Evolutionary conservation across 495 filamentous ascomycete species (phyloP).

Genomic region (Penicillium daleae): DNA sequence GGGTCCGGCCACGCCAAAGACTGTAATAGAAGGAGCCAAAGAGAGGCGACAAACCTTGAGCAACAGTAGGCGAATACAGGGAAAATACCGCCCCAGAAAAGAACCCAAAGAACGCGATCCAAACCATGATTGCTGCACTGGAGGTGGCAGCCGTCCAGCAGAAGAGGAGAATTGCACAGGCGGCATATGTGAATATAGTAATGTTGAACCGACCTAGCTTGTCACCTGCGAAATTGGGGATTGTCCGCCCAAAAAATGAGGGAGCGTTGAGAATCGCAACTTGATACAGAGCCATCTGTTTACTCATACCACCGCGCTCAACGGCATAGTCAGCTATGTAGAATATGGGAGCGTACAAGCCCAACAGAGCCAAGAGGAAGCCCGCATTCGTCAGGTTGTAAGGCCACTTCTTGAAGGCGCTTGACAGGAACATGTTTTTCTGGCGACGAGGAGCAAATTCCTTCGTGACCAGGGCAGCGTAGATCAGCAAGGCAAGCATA

Average conservation of each 20-base stretch:
- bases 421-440: conserved; percentile 10
- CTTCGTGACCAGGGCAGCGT: conserved; percentile 8
- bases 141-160: not conserved
- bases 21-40: not conserved
- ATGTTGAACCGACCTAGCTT: not conserved
- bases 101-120: not conserved
- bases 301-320: not conserved
- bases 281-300: not conserved
- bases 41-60: not conserved
- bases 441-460: conserved; percentile 6
- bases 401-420: conserved; percentile 7
- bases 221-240: not conserved
- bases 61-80: not conserved
- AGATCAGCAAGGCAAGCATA: conserved; percentile 29
- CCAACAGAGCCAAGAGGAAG: not conserved
- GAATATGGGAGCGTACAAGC: not conserved
- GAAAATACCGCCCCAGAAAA: not conserved
- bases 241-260: not conserved
- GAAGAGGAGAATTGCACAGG: not conserved
- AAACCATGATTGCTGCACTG: not conserved
- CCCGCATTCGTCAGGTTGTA: not conserved
- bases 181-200: not conserved
- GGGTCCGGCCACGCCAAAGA: not conserved
- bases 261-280: not conserved
- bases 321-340: not conserved